These are phyloP conservation scores for Miamiensis avidus DNA, from an alignment of 169 alveolate genomes.

Conservation along the genomic window DNA sequence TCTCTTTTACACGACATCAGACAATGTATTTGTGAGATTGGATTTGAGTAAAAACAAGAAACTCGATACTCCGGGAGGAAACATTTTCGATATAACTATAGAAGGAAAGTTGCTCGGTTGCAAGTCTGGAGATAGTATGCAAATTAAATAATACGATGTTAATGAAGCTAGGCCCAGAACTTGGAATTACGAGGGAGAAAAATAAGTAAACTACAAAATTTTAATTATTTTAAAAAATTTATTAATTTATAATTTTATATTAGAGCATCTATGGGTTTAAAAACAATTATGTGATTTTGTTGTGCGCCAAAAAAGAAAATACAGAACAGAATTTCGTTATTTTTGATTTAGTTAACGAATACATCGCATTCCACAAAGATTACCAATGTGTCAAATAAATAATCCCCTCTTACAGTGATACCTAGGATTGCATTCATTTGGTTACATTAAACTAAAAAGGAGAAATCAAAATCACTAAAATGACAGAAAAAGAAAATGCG, in stretches of 20 bases:
- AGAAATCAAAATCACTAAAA: constrained; percentile 21
- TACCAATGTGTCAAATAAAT: not conserved
- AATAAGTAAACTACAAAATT: not conserved
- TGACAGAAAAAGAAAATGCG: constrained; percentile 50
- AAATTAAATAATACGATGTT: not conserved
- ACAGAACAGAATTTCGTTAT: not conserved
- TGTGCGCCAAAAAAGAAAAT: not conserved
- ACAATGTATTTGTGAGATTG: not conserved
- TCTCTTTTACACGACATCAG: not conserved
- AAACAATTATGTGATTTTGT: no score
- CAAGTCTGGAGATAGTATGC: not conserved
- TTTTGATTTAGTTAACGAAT: not conserved
- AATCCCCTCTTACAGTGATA: not conserved
- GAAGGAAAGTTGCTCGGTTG: not conserved
- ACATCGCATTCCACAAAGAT: not conserved
- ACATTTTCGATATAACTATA: not conserved
- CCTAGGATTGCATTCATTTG: constrained; percentile 33
- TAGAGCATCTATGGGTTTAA: not conserved
- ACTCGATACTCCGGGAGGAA: not conserved
- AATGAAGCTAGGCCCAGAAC: not conserved
- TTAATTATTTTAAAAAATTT: no score
- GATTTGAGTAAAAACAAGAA: not conserved
- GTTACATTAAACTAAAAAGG: constrained; percentile 25
- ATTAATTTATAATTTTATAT: no score
- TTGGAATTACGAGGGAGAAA: not conserved